A percentile compares a stretch with the other conserved stretches of the same genome.
phyloP scores from a whole-genome alignment of 352 stramenopile genomes.

The Stramenopiles sp. region DNA sequence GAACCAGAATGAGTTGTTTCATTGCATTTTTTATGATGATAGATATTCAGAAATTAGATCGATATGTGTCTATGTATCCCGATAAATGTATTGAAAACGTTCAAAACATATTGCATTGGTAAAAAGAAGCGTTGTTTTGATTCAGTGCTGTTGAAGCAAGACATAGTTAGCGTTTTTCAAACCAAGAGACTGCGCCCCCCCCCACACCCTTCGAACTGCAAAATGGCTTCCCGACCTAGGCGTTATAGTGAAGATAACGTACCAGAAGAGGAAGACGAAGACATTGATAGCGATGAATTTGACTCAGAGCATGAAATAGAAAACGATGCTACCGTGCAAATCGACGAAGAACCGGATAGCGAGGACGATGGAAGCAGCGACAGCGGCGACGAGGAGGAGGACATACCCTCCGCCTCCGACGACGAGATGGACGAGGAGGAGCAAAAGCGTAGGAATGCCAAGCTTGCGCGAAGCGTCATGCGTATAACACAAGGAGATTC shows the following conservation, averaged over 20 bases:
- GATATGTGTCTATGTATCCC: too few relatives aligned
- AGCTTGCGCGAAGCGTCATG: conserved; percentile 19
- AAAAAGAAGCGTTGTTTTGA: too few relatives aligned
- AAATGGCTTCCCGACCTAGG: background rate
- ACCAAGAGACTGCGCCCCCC: too few relatives aligned
- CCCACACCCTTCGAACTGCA: too few relatives aligned
- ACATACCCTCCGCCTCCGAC: conserved; percentile 16
- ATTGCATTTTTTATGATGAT: too few relatives aligned
- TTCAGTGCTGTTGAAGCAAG: too few relatives aligned
- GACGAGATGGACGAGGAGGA: conserved; percentile 32
- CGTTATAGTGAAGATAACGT: conserved; percentile 26
- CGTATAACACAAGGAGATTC: too few relatives aligned
- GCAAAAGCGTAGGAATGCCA: conserved; percentile 32
- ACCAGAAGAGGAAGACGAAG: conserved; percentile 60
- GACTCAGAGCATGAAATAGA: conserved; percentile 70
- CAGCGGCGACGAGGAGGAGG: conserved; percentile 24
- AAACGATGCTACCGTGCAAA: conserved; percentile 60
- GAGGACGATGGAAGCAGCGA: conserved; percentile 16
- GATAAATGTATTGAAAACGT: too few relatives aligned
- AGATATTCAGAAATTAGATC: too few relatives aligned
- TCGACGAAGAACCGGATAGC: conserved; percentile 13
- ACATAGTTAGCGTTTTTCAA: too few relatives aligned
- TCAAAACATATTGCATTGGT: too few relatives aligned
- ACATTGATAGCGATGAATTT: conserved; percentile 79
- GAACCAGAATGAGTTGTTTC: too few relatives aligned